Percentiles rank a stretch among this genome's conserved stretches.
phyloP scores from a whole-genome alignment of 2,329 filamentous ascomycete genomes.

The Grosmannia clavigera region DNA sequence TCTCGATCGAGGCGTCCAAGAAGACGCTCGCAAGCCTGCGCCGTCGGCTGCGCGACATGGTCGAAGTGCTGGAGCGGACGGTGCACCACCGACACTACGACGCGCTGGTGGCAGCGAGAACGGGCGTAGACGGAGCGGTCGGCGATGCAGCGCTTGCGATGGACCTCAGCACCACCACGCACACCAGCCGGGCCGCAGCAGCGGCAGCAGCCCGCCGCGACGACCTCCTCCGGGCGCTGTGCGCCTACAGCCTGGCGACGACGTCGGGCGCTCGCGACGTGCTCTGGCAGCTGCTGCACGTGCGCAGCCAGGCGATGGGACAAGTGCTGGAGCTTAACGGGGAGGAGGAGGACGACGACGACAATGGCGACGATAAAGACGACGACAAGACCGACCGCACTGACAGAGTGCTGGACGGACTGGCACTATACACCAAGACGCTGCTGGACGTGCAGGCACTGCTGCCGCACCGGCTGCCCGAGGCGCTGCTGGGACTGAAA shows the following conservation, averaged over 20 bases:
- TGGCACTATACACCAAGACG: conserved; percentile 65
- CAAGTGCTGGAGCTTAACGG: conserved; percentile 42
- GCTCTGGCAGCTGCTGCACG: conserved; percentile 62
- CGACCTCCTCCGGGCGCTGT: conserved; percentile 59
- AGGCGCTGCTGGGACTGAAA: conserved; percentile 58
- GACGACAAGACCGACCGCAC: conserved; percentile 11
- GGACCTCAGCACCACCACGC: too few relatives aligned
- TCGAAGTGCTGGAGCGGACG: conserved; percentile 36
- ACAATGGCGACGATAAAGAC: conserved; percentile 7
- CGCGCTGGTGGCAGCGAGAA: background rate
- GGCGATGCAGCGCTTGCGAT: background rate
- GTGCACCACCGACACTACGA: background rate
- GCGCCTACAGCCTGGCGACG: conserved; percentile 70
- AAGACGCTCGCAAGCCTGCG: conserved; percentile 51
- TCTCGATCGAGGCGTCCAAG: conserved; percentile 19
- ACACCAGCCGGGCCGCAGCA: too few relatives aligned
- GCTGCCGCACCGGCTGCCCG: conserved; percentile 58
- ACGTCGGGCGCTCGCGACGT: conserved; percentile 72
- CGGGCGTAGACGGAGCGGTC: background rate
- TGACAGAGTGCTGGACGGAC: conserved; percentile 45
- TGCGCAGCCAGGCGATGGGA: conserved; percentile 57
- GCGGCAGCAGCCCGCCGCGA: conserved; percentile 16
- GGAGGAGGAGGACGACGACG: conserved; percentile 29
- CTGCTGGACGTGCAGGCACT: conserved; percentile 56
- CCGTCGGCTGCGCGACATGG: conserved; percentile 50